These are phyloP conservation scores for Elaeis guineensis DNA, from an alignment of 176 grass and related monocot genomes.

Conservation along the genomic window DNA sequence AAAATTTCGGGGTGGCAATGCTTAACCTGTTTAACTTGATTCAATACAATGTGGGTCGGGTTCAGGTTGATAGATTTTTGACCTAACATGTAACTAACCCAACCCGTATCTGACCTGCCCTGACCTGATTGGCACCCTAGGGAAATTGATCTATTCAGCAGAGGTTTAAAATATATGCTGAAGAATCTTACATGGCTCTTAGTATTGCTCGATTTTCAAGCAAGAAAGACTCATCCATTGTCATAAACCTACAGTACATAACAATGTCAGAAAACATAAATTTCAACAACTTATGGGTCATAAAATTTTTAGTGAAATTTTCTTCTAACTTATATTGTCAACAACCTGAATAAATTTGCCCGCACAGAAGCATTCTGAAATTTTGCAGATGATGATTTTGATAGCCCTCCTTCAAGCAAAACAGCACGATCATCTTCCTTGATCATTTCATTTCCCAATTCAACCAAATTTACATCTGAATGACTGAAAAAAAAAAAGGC, in stretches of 20 bases:
- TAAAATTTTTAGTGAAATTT: background rate
- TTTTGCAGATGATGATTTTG: conserved; percentile 47
- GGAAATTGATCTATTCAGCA: background rate
- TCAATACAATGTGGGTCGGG: no score
- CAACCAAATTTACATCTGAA: conserved; percentile 45
- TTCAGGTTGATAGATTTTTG: no score
- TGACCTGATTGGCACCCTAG: no score
- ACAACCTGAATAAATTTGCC: conserved; percentile 58
- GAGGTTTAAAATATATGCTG: conserved; percentile 5
- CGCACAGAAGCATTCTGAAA: conserved; percentile 27
- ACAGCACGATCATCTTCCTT: conserved; percentile 52
- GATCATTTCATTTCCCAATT: conserved; percentile 30
- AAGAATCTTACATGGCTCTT: conserved; percentile 54
- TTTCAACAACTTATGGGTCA: conserved; percentile 6
- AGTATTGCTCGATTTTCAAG: conserved; percentile 57
- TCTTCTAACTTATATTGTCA: conserved; percentile 8
- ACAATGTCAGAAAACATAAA: conserved; percentile 8
- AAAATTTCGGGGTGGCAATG: background rate
- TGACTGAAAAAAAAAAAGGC: conserved; percentile 28
- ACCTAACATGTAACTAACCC: no score
- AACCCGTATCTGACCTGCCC: no score
- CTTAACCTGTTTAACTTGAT: no score
- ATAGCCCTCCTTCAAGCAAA: conserved; percentile 63
- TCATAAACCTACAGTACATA: conserved; percentile 47
- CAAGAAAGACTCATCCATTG: conserved; percentile 62